These are phyloP conservation scores for Chlorella sp. DNA, from an alignment of 139 green algal species.

Conservation along the genomic window DNA sequence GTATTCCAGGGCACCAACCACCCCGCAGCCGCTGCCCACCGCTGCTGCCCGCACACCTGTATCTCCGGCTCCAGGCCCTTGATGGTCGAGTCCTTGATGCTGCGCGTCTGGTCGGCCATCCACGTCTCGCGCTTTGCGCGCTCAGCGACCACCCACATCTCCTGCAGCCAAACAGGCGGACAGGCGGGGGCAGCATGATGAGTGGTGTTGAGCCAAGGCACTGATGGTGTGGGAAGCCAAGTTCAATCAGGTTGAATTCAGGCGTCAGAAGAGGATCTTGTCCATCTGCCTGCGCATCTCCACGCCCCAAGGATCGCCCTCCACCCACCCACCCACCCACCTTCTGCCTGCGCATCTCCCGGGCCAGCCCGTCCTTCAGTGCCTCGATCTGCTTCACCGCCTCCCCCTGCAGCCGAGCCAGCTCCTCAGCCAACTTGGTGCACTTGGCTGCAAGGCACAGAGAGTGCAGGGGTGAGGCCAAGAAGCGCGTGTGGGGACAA, in stretches of 20 bases:
- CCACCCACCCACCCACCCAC: neutral
- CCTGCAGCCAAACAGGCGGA: neutral
- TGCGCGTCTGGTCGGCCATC: slow-evolving; percentile 59
- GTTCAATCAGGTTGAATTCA: too few relatives aligned
- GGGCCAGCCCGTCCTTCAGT: slow-evolving; percentile 43
- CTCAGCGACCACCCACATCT: slow-evolving; percentile 52
- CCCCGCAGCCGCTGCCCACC: neutral
- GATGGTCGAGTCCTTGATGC: slow-evolving; percentile 69
- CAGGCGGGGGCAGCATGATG: too few relatives aligned
- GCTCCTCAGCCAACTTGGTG: slow-evolving; percentile 34
- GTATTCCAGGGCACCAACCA: neutral
- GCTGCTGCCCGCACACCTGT: neutral
- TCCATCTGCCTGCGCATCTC: neutral
- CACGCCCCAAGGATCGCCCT: neutral
- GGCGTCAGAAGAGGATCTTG: neutral
- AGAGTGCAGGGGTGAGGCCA: neutral
- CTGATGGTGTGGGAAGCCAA: neutral
- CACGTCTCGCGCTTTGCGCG: slow-evolving; percentile 51
- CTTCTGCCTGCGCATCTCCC: slow-evolving; percentile 56
- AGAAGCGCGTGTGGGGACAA: neutral
- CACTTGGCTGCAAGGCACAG: slow-evolving; percentile 40
- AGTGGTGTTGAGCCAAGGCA: neutral
- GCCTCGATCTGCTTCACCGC: slow-evolving; percentile 27
- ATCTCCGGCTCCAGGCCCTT: slow-evolving; percentile 65
- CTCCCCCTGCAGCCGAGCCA: slow-evolving; percentile 26